Base-by-base conservation (phyloP, 331 rosid genomes). In the Erythrophleum ivorense region DNA sequence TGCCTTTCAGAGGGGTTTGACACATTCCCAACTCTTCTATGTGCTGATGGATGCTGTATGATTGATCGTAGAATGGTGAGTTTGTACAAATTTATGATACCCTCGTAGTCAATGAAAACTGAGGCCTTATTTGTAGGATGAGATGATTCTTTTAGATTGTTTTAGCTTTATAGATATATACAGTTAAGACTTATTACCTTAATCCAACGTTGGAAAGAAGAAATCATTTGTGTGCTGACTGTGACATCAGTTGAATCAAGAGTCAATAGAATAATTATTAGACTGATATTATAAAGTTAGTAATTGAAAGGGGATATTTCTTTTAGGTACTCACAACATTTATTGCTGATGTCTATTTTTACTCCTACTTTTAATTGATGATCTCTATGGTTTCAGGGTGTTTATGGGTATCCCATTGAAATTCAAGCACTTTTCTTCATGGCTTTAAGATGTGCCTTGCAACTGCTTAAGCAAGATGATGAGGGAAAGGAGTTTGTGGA, bases 1-100 rank as follows among this genome's bases (percentile, higher is more conserved):
- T 91, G 92, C 60, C 91, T 91, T 58, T 91, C 94, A 0, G 94
- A 91, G 73, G 94, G 90, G 41, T 91, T 91, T 31, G 91, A 91
- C 79, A 87, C 92, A 21, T 91, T 91, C 79, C 94, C 94, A 6
- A 91, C 94, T 59, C 94, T 90, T 36, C 84, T 90, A 50, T 87
- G 94, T 83, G 91, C 92, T 12, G 94, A 91, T 59, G 92, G 94
- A 82, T 89, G 94, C 91, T 91, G 86, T 80, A 91, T 91, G 91
- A 91, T 91, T 77, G 95, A 91, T 83, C 88, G 92, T 48, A 85
- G 95, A 86, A 91, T 91, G 95, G 92, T 91, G 85, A 60, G 90
- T 73, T 78, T 60, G 78, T 72, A 49, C 64, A 45, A 76, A 14
- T 71, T 70, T 18, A 69, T 59, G 63, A 50, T 18, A 18, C 2